Conservation (phyloP, 306 rosid genomes). For the Hippophae gyantsensis region DNA sequence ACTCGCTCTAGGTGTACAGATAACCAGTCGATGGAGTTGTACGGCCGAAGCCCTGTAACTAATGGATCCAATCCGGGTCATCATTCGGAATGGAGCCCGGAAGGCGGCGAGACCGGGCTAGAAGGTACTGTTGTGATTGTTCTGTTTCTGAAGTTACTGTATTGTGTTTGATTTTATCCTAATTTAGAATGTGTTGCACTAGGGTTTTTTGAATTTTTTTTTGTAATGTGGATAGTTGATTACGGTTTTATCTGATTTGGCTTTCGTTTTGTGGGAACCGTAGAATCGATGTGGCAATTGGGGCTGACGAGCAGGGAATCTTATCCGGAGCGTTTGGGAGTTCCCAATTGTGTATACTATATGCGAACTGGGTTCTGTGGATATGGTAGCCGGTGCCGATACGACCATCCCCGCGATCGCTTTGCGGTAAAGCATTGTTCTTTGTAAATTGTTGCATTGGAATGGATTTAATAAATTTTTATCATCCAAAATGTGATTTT, state of each 20-base stretch:
- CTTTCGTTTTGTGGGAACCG: conserved; percentile 15
- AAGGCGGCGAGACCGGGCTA: conserved; percentile 39
- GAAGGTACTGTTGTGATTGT: conserved; percentile 32
- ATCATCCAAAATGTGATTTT: neutral
- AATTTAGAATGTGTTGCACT: conserved; percentile 10
- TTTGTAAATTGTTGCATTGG: conserved; percentile 14
- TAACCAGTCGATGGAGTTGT: conserved; percentile 42
- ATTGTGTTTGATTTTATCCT: neutral
- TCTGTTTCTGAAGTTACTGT: neutral
- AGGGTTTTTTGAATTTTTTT: conserved; percentile 28
- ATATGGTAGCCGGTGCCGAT: conserved; percentile 74
- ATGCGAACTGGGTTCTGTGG: conserved; percentile 87
- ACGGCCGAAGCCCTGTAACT: conserved; percentile 49
- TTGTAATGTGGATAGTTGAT: conserved; percentile 20
- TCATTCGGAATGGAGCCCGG: conserved; percentile 61
- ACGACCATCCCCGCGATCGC: conserved; percentile 84
- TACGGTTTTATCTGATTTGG: conserved; percentile 26
- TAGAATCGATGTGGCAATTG: conserved; percentile 79
- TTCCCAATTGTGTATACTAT: conserved; percentile 69
- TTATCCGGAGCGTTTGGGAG: conserved; percentile 74
- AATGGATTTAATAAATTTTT: conserved; percentile 13
- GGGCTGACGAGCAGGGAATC: conserved; percentile 45
- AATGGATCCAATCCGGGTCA: conserved; percentile 47
- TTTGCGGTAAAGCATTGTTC: conserved; percentile 49
- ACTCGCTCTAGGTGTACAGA: conserved; percentile 20